Percentiles rank a stretch among this genome's conserved stretches.
Conservation (phyloP, 2,329 filamentous ascomycete genomes). For the Colletotrichum endophyticum region DNA sequence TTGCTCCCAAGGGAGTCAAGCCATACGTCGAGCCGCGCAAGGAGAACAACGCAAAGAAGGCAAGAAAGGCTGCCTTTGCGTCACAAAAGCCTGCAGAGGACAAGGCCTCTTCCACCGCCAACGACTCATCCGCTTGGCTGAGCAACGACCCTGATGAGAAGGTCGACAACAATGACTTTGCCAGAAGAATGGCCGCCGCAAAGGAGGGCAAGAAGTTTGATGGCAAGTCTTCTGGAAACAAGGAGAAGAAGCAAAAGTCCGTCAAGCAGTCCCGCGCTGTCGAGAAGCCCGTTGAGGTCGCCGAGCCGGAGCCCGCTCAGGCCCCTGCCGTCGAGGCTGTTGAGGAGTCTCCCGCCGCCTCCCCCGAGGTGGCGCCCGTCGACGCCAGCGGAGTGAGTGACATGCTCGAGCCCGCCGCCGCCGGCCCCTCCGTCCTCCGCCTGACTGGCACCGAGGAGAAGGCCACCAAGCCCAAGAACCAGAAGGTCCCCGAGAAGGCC, state of each 20-base stretch:
- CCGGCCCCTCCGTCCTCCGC: conserved; percentile 77
- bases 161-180: conserved; percentile 77
- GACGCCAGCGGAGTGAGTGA: conserved; percentile 78
- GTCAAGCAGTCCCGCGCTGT: conserved; percentile 72
- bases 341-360: conserved; percentile 71
- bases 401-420: conserved; percentile 80
- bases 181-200: conserved; percentile 72
- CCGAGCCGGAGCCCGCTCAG: conserved; percentile 65
- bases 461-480: conserved; percentile 67
- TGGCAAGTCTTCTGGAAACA: conserved; percentile 57
- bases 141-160: conserved; percentile 56
- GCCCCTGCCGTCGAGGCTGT: conserved; percentile 69
- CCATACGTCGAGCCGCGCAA: conserved; percentile 36
- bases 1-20: conserved; percentile 33
- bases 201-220: conserved; percentile 71
- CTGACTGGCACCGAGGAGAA: conserved; percentile 71
- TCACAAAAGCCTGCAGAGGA: conserved; percentile 37
- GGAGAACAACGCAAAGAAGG: conserved; percentile 50
- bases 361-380: conserved; percentile 64
- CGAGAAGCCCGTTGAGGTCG: conserved; percentile 54
- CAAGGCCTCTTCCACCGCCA: conserved; percentile 30
- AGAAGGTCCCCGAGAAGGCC: conserved; percentile 67
- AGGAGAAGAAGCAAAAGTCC: conserved; percentile 70
- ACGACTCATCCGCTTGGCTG: conserved; percentile 30
- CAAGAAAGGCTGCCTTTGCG: conserved; percentile 47